phyloP scores from a whole-genome alignment of 2,329 filamentous ascomycete species.

The Claviceps sorghi region DNA sequence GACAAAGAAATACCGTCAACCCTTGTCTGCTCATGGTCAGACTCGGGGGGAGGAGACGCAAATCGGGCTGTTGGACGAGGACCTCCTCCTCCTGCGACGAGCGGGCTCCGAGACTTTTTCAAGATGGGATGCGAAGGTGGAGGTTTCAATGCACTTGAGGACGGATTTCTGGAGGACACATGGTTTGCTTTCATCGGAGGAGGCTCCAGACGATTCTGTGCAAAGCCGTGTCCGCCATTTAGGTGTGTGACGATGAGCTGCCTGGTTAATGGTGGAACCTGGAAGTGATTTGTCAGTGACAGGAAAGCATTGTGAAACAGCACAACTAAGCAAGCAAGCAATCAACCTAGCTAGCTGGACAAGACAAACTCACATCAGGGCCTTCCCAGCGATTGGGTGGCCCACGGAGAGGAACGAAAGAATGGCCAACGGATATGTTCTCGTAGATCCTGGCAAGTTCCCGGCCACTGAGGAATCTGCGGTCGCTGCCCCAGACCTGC shows the following conservation, averaged over 20 bases:
- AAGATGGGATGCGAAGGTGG: conserved; percentile 42
- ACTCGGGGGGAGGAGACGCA: conserved; percentile 36
- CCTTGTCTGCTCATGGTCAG: conserved; percentile 26
- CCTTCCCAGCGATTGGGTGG: conserved; percentile 39
- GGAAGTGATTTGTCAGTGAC: background rate
- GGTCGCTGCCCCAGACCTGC: conserved; percentile 48
- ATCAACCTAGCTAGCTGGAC: too few species aligned
- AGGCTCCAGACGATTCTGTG: conserved; percentile 7
- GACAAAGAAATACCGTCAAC: conserved; percentile 24
- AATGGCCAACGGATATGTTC: conserved; percentile 42
- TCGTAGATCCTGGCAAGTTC: conserved; percentile 41
- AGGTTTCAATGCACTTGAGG: conserved; percentile 29
- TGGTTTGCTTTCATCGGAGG: conserved; percentile 9
- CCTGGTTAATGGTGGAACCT: conserved; percentile 17
- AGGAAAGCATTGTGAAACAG: background rate
- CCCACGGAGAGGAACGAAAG: conserved; percentile 39
- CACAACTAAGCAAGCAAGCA: conserved; percentile 5
- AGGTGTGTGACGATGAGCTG: conserved; percentile 15
- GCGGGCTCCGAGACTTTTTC: conserved; percentile 42
- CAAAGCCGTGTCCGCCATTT: conserved; percentile 6
- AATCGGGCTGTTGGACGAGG: conserved; percentile 48
- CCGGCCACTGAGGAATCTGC: conserved; percentile 35
- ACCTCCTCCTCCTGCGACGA: conserved; percentile 37
- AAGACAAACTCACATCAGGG: conserved; percentile 26
- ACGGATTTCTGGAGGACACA: conserved; percentile 14